Evolutionary conservation across 2,329 filamentous ascomycete genomes (phyloP).

Genomic region (Cladophialophora immunda): DNA sequence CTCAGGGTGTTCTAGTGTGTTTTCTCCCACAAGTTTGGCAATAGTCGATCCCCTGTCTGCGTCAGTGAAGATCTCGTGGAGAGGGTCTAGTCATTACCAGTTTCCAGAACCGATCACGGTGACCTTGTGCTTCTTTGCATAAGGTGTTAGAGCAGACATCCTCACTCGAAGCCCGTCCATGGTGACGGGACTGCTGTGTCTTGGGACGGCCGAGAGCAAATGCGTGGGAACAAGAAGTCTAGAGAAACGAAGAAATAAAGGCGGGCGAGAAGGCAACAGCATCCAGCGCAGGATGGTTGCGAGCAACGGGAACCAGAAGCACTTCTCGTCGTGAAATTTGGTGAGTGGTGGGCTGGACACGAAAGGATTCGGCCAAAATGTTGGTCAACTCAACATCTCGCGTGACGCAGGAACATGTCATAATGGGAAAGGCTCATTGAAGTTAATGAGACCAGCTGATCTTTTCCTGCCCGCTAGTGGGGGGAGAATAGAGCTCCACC

Average conservation of each 20-base stretch:
- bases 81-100: conserved; percentile 67
- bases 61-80: not conserved
- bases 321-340: conserved; percentile 9
- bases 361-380: conserved; percentile 33
- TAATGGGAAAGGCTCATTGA: conserved; percentile 11
- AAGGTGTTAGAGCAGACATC: conserved; percentile 60
- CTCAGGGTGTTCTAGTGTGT: conserved; percentile 77
- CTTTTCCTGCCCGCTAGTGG: conserved; percentile 4
- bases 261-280: conserved; percentile 28
- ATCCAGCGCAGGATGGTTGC: conserved; percentile 23
- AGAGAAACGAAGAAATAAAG: conserved; percentile 28
- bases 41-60: conserved; percentile 86
- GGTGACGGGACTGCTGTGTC: conserved; percentile 11
- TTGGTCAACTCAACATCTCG: conserved; percentile 37
- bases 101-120: conserved; percentile 96
- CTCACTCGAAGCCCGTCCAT: conserved; percentile 39
- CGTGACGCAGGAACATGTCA: conserved; percentile 35
- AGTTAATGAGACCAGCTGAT: conserved; percentile 18
- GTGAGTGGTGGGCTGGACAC: conserved; percentile 28
- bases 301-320: conserved; percentile 9
- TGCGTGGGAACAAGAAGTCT: conserved; percentile 24
- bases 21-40: conserved; percentile 95
- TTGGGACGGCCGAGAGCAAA: not conserved
- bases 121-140: conserved; percentile 84
- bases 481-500: not conserved